Evolutionary conservation across 2,329 filamentous ascomycete genomes (phyloP), one percentile per base, ranked within the genome.

Genomic region (Colletotrichum tanaceti): DNA sequence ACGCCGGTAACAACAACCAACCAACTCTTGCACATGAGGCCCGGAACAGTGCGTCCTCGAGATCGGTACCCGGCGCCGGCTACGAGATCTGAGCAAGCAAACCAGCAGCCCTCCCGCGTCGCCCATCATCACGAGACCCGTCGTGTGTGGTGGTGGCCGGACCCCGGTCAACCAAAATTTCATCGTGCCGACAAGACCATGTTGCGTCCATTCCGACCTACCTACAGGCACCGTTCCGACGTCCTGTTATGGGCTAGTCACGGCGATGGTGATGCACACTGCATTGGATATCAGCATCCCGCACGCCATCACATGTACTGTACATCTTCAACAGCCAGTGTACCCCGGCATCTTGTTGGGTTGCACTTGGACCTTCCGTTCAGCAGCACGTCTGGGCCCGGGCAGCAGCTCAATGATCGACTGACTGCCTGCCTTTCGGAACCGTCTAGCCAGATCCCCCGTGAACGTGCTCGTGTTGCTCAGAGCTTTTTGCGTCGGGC

Each of bases 51-150:
- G 63, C 62, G 55, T 50, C 61, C 41, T 35, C 41, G 49, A 68
- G 65, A 68, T 68, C 65, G 65, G 54, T 68, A 54, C 55, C 46
- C 22, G 38, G 46, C 41, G 22, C n/a, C 63, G 62, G 43, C 62
- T 53, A 47, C 43, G 55, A 68, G 61, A 68, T 68, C 61, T 68
- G 49, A 55, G 61, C 61, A 65, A 59, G 47, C 54, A 65, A 35
- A 58, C 49, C 61, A 38, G 52, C 64, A 63, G 59, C 47, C 9
- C 54, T 65, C 62, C 61, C 54, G 41, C 47, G n/a, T 14, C 32
- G 49, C 61, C 38, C 41, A 38, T 47, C 52, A 67, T 52, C 61
- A 65, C 22, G 53, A 54, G n/a, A 53, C 39, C 53, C 22, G 10
- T 35, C 32, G 32, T 35, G 32, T 35, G 32, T 35, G 32, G n/a